Evolutionary conservation across 352 stramenopile species (phyloP).

Genomic region (Pythium dissotocum): DNA sequence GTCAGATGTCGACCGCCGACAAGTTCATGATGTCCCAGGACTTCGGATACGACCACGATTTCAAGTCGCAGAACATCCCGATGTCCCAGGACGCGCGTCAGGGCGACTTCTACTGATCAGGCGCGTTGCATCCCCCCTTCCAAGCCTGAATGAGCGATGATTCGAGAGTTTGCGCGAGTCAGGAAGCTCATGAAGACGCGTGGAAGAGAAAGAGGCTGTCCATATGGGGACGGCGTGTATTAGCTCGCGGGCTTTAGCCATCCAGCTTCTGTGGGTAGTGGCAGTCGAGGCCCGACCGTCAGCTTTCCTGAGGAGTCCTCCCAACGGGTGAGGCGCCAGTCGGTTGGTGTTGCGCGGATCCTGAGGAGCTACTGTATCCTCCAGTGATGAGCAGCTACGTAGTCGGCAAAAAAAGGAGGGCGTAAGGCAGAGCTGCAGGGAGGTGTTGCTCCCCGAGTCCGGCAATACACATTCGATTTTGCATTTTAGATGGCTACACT

Average conservation of each 20-base stretch:
- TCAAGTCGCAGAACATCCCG: slow-evolving; percentile 81
- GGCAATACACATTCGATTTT: not conserved
- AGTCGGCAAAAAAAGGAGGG: not conserved
- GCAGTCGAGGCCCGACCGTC: not conserved
- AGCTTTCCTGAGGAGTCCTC: not conserved
- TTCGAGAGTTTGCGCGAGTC: not conserved
- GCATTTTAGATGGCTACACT: not conserved
- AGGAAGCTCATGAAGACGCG: not conserved
- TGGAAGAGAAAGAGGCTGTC: not conserved
- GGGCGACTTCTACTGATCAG: slow-evolving; percentile 71
- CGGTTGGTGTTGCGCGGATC: not conserved
- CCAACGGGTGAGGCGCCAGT: not conserved
- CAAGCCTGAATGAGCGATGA: not conserved
- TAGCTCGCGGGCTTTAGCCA: not conserved
- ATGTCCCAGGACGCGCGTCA: slow-evolving; percentile 78
- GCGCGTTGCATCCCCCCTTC: not conserved
- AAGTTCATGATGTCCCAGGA: slow-evolving; percentile 88
- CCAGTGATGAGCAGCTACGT: not conserved
- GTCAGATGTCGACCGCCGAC: slow-evolving; percentile 71
- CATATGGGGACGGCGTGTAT: not conserved
- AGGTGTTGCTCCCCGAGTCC: not conserved
- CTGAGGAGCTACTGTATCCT: not conserved
- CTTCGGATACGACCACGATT: slow-evolving; percentile 78
- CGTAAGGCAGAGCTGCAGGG: not conserved
- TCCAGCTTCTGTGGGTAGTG: not conserved